These are phyloP conservation scores for Pythium oligandrum DNA, from an alignment of 352 stramenopile genomes.

Conservation along the genomic window DNA sequence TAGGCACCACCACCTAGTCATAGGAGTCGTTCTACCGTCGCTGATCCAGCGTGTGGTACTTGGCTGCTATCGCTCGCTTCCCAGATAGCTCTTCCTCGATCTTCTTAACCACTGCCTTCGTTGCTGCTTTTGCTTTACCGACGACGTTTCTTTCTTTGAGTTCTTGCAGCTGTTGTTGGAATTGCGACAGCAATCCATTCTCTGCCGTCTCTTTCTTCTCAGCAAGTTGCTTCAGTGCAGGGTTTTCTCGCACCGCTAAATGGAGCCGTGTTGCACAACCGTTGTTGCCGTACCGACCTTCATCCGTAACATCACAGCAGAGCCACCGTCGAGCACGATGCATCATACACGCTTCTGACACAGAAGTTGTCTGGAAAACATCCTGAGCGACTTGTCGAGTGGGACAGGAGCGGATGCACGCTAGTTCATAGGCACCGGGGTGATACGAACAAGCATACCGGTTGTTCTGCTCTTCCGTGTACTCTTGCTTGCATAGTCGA, in stretches of 20 bases:
- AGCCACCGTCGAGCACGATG: constrained; percentile 68
- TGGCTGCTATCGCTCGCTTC: constrained; percentile 39
- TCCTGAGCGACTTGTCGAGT: constrained; percentile 23
- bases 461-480: constrained; percentile 73
- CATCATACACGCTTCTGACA: constrained; percentile 52
- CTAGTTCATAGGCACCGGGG: constrained; percentile 53
- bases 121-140: constrained; percentile 41
- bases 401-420: constrained; percentile 48
- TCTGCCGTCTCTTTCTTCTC: constrained; percentile 39
- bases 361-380: background rate
- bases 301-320: constrained; percentile 68
- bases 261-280: constrained; percentile 58
- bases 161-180: constrained; percentile 60
- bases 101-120: constrained; percentile 41
- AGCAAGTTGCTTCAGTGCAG: constrained; percentile 34
- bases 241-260: constrained; percentile 43
- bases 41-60: constrained; percentile 46
- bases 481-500: constrained; percentile 53
- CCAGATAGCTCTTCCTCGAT: constrained; percentile 44
- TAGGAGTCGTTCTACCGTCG: too few relatives aligned
- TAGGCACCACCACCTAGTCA: too few relatives aligned
- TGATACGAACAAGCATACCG: constrained; percentile 63
- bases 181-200: constrained; percentile 30
- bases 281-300: constrained; percentile 60
- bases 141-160: constrained; percentile 51